Percentiles rank a stretch among this genome's conserved stretches.
These are phyloP conservation scores for Citrus glauca DNA, from an alignment of 345 rosid genomes.

Conservation along the genomic window DNA sequence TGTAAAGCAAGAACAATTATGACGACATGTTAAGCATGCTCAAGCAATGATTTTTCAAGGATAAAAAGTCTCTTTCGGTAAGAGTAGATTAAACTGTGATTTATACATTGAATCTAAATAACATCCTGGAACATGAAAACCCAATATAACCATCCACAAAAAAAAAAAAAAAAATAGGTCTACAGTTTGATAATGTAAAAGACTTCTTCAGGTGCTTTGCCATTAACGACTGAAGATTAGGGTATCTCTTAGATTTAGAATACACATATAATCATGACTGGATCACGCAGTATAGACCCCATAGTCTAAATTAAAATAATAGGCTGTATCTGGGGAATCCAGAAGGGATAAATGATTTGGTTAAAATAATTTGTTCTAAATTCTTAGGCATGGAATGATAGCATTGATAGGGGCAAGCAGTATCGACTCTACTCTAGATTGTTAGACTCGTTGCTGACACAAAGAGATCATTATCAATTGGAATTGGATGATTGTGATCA, in stretches of 20 bases:
- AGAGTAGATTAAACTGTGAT: slow-evolving; percentile 16
- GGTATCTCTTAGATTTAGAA: not conserved
- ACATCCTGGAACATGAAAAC: not conserved
- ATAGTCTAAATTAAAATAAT: no score
- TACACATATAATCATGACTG: not conserved
- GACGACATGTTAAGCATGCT: slow-evolving; percentile 49
- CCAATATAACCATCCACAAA: slow-evolving; percentile 10
- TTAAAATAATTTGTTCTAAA: not conserved
- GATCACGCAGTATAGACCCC: slow-evolving; percentile 7
- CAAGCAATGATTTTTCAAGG: slow-evolving; percentile 35
- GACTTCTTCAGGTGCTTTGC: slow-evolving; percentile 2
- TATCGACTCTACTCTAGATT: slow-evolving; percentile 20
- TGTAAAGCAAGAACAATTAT: slow-evolving; percentile 39
- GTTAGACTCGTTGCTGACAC: not conserved
- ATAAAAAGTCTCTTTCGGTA: slow-evolving; percentile 31
- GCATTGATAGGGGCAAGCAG: not conserved
- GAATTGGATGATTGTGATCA: not conserved
- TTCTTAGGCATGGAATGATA: not conserved
- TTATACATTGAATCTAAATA: slow-evolving; percentile 28
- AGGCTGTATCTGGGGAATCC: not conserved
- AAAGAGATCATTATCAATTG: not conserved
- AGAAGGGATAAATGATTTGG: not conserved
- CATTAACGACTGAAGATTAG: not conserved
- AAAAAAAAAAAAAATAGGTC: not conserved
- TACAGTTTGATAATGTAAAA: not conserved